Base-by-base conservation (phyloP, 805 yeast species). In the Saturnispora quitensis region DNA sequence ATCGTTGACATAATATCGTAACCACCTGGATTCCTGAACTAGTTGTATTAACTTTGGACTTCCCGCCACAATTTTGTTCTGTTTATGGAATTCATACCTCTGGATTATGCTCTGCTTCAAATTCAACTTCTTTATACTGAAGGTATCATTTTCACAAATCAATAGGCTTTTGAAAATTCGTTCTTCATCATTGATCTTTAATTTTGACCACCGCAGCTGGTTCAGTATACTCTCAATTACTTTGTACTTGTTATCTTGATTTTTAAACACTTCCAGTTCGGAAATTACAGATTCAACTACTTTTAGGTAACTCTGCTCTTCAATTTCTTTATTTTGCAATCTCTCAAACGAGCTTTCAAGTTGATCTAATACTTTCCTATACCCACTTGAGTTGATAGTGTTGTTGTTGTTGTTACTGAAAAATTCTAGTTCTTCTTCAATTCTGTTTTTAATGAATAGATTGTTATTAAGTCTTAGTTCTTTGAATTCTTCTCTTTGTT, bases 21-120 rank as follows among this genome's bases (percentile, higher is more conserved):
- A 25, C 58, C 58, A 55, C 6, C 17, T 7, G 3, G 56, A 53
- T 9, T 45, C 20, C 4, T 18, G 15, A 15, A 53, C 44, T 9
- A 47, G 33, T n/a, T 43, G 22, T 4, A 45, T 44, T 6, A 50
- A 24, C 17, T 17, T n/a, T 43, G 50, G 27, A 43, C 31, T 22
- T 18, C 45, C 10, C 10, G 9, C 20, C 9, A 20, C 18, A 27
- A n/a, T n/a, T 33, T 25, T 18, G 24, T 50, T 50, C 3, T 8
- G 18, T 24, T 50, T 36, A 27, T 44, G 18, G 28, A 27, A 31
- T 43, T 47, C 57, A 33, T 52, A 55, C 4, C 38, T 40, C 3
- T 28, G 10, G 4, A 50, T 20, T 5, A 55, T 43, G 22, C 22
- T 42, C 13, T 50, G 45, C 40, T 44, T 48, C 15, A 50, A 46